Conservation (phyloP, 768 basidiomycete species). For the Brasilioporus rufonigricans region DNA sequence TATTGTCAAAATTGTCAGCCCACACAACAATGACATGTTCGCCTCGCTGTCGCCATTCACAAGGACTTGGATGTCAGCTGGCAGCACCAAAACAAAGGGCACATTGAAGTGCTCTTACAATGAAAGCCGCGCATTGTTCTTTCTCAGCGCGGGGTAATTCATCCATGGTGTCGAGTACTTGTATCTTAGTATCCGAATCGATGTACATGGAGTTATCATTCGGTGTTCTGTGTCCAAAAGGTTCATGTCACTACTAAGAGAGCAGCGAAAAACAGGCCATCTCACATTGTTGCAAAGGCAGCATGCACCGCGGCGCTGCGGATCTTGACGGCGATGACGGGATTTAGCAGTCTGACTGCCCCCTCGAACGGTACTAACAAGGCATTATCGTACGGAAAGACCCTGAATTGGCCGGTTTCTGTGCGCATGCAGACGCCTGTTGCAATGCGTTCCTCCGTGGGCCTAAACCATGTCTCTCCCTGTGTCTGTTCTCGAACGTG, state of each 20-base stretch:
- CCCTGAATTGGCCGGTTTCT: constrained; percentile 64
- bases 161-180: constrained; percentile 70
- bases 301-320: constrained; percentile 81
- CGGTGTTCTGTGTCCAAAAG: constrained; percentile 40
- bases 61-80: neutral
- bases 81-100: neutral
- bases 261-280: constrained; percentile 1
- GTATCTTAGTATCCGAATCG: constrained; percentile 79
- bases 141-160: constrained; percentile 79
- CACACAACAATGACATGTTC: constrained; percentile 80
- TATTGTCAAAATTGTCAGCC: constrained; percentile 78
- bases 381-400: constrained; percentile 81
- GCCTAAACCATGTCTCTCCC: constrained; percentile 83
- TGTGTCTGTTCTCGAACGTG: constrained; percentile 54
- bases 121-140: constrained; percentile 88
- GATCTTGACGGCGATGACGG: constrained; percentile 79
- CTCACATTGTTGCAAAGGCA: constrained; percentile 66
- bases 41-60: constrained; percentile 55
- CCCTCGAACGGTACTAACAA: constrained; percentile 76
- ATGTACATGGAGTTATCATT: constrained; percentile 61
- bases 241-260: neutral
- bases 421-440: constrained; percentile 77
- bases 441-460: constrained; percentile 71
- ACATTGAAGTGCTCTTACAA: constrained; percentile 46
- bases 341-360: constrained; percentile 71